A percentile compares a stretch with the other conserved stretches of the same genome.
Evolutionary conservation across 2,329 filamentous ascomycete genomes (phyloP).

Genomic region (Neofusicoccum sp.): DNA sequence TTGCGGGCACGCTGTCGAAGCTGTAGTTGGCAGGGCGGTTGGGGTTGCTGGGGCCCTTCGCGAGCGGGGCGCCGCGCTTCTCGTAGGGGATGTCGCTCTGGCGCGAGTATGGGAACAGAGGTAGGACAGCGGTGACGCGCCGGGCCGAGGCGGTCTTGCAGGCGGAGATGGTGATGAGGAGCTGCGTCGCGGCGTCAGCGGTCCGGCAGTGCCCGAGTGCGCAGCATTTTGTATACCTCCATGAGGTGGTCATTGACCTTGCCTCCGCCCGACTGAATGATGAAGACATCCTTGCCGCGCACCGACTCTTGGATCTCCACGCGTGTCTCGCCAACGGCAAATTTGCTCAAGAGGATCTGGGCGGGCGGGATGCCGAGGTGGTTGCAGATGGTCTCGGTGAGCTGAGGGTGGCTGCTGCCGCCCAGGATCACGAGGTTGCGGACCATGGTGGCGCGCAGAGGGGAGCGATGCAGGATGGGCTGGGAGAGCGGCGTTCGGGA

Average conservation of each 20-base stretch:
- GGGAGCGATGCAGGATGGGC: not conserved
- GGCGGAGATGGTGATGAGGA: constrained; percentile 97
- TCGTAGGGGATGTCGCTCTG: constrained; percentile 97
- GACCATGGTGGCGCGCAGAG: constrained; percentile 62
- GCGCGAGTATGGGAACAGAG: constrained; percentile 93
- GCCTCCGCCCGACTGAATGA: constrained; percentile 89
- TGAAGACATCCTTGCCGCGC: constrained; percentile 97
- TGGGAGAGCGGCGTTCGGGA: not conserved
- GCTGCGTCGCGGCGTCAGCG: constrained; percentile 28
- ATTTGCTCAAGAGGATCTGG: constrained; percentile 83
- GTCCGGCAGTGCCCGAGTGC: constrained; percentile 10
- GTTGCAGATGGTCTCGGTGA: constrained; percentile 83
- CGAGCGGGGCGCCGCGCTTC: constrained; percentile 85
- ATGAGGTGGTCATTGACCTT: constrained; percentile 95
- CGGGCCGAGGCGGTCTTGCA: constrained; percentile 93
- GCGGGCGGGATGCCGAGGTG: constrained; percentile 83
- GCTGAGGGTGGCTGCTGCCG: constrained; percentile 85
- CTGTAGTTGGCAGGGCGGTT: constrained; percentile 61
- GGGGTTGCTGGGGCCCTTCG: constrained; percentile 57
- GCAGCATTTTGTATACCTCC: constrained; percentile 49
- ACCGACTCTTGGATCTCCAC: constrained; percentile 97
- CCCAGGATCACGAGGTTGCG: constrained; percentile 93
- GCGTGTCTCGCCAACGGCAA: constrained; percentile 90
- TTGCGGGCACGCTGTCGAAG: constrained; percentile 88
- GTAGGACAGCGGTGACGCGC: constrained; percentile 88